Percentiles rank a stretch among this genome's conserved stretches.
phyloP scores from a whole-genome alignment of 1,139 yeast genomes.

The Sporopachydermia cereana region DNA sequence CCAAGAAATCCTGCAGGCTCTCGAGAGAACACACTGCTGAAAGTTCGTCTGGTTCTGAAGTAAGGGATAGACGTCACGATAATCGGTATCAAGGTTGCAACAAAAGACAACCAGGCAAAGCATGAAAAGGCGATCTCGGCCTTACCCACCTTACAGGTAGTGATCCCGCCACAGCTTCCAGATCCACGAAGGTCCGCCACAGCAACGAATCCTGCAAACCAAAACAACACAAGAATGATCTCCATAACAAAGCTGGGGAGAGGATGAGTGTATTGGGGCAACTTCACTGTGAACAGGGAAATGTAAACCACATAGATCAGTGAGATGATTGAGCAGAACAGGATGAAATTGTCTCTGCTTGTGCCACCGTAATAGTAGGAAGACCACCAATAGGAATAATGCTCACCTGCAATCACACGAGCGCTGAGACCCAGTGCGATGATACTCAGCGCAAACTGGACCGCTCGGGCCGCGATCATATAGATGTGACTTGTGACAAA shows the following conservation, averaged over 20 bases:
- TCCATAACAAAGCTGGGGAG: background rate
- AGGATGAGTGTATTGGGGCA: background rate
- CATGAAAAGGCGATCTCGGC: conserved; percentile 4
- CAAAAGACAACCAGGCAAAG: background rate
- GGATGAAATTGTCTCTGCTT: background rate
- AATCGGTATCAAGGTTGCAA: background rate
- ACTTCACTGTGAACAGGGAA: background rate
- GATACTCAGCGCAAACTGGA: background rate
- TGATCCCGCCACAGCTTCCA: conserved; percentile 1
- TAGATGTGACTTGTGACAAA: background rate
- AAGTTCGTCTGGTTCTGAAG: background rate
- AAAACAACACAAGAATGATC: background rate
- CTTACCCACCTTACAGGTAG: background rate
- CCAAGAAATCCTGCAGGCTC: conserved; percentile 3
- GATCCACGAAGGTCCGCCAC: background rate
- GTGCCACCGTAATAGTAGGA: background rate
- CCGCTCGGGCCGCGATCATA: background rate
- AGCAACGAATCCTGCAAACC: conserved; percentile 5
- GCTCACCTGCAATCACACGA: background rate
- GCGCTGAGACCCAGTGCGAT: background rate
- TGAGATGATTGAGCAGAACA: conserved; percentile 1
- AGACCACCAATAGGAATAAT: background rate
- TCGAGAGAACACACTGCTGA: background rate
- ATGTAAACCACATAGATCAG: background rate
- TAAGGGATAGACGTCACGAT: background rate